Conservation (phyloP, 192 early-diverging fungal species). For the Entophlyctis helioformis region DNA sequence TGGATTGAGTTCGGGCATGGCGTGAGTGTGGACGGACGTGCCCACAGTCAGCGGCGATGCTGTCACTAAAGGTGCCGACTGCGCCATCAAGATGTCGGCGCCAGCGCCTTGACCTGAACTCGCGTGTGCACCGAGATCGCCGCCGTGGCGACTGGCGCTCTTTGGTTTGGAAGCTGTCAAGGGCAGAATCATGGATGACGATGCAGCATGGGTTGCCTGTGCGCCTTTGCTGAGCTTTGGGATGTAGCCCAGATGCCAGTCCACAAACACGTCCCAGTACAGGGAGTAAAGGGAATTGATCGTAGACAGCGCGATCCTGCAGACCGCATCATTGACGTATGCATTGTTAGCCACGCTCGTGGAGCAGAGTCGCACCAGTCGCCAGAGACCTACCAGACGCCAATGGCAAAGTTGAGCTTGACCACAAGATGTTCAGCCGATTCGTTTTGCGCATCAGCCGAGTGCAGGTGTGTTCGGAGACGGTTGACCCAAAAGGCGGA, state of each 20-base stretch:
- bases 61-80: too few species aligned
- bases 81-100: too few species aligned
- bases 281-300: conserved; percentile 88
- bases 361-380: not conserved
- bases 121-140: too few species aligned
- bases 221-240: too few species aligned
- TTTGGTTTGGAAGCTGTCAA: too few species aligned
- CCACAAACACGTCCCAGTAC: conserved; percentile 91
- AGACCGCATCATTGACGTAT: not conserved
- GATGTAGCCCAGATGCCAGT: conserved; percentile 64
- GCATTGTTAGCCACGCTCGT: conserved; percentile 1
- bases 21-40: too few species aligned
- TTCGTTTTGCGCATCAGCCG: not conserved
- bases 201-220: too few species aligned
- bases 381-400: conserved; percentile 36
- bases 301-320: conserved; percentile 48
- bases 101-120: too few species aligned
- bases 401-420: conserved; percentile 19
- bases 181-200: conserved; percentile 9
- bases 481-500: conserved; percentile 26
- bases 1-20: too few species aligned
- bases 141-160: too few species aligned
- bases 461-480: conserved; percentile 1
- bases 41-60: too few species aligned
- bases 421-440: conserved; percentile 2